These are phyloP conservation scores for Agroathelia rolfsii DNA, from an alignment of 1,284 basidiomycete genomes.

Conservation along the genomic window DNA sequence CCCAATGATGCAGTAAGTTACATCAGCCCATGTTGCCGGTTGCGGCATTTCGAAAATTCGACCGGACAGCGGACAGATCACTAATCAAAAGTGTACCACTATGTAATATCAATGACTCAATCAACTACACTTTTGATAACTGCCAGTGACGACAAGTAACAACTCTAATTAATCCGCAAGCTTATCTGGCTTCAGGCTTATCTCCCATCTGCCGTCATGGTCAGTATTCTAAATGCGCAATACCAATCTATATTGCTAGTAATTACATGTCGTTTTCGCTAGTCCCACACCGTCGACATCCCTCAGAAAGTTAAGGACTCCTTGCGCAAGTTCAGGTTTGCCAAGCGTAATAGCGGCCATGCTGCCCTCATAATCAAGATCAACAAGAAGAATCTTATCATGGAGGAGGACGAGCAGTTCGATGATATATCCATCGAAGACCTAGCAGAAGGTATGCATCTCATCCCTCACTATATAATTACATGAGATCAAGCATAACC, in stretches of 20 bases:
- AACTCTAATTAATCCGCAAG: too few species aligned
- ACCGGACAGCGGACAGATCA: too few species aligned
- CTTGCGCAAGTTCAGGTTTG: constrained; percentile 79
- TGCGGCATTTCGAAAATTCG: too few species aligned
- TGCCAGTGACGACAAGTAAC: too few species aligned
- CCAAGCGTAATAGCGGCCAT: constrained; percentile 53
- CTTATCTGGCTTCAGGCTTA: too few species aligned
- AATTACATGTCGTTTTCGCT: too few species aligned
- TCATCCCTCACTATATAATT: constrained; percentile 4
- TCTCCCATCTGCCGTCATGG: constrained; percentile 18
- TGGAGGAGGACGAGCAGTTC: constrained; percentile 78
- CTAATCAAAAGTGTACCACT: too few species aligned
- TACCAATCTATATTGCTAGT: constrained; percentile 2
- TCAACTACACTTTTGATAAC: too few species aligned
- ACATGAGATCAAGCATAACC: constrained; percentile 6
- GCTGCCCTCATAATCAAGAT: constrained; percentile 83
- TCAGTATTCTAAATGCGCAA: too few species aligned
- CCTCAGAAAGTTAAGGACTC: constrained; percentile 65
- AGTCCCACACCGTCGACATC: constrained; percentile 78
- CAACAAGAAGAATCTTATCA: constrained; percentile 67
- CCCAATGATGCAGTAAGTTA: too few species aligned
- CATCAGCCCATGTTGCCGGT: too few species aligned
- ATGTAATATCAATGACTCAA: too few species aligned
- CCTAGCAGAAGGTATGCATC: constrained; percentile 71
- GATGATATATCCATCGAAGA: constrained; percentile 72